Base-by-base conservation (phyloP, 2,329 filamentous ascomycete genomes). In the Neofusicoccum parvum region DNA sequence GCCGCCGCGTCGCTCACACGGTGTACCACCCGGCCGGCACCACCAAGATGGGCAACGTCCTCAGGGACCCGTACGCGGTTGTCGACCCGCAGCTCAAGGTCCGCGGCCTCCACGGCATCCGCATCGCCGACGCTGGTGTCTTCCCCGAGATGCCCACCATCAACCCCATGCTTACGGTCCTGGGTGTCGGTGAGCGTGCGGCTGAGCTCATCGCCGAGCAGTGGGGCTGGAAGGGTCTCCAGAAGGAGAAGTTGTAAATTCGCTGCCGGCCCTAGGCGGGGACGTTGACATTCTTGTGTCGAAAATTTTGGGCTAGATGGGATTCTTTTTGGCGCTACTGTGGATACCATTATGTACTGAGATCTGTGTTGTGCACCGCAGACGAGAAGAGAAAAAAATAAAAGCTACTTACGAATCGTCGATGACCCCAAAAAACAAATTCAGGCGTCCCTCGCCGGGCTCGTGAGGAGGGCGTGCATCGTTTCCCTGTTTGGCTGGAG, bases 11-110 rank as follows among this genome's bases (percentile, higher is more conserved):
- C 5, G 92, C 92, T 4, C 92, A 96, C 78, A 96, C 92, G 1
- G 92, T 96, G 36, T 96, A 96, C 80, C 92, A 96, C 79, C 92
- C 92, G 0, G 90, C 91, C 12, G 92, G 92, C 62, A 96, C 92
- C 17, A 95, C 92, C 64, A 93, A 93, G 84, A 96, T 96, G 92
- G 92, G 92, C 39, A 88, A 94, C 73, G 79, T 90, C 5, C 77
- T 76, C 65, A 85, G 81, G 62, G 91, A 96, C 75, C 80, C 86
- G 58, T 80, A 89, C 76, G 92, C 92, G 5, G 93, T 96, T 20
- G 92, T 96, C n/a, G 90, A 95, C 74, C 84, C 85, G 32, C 82
- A 89, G 74, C 79, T 96, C 68, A 90, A 86, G 80, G 82, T 96
- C 36, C 83, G 87, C 34, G 92, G 91, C 0, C 79, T 96, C 69